Evolutionary conservation across 1,284 basidiomycete species (phyloP), one percentile per base, ranked within the genome.

Genomic region (Tilletia setariae): DNA sequence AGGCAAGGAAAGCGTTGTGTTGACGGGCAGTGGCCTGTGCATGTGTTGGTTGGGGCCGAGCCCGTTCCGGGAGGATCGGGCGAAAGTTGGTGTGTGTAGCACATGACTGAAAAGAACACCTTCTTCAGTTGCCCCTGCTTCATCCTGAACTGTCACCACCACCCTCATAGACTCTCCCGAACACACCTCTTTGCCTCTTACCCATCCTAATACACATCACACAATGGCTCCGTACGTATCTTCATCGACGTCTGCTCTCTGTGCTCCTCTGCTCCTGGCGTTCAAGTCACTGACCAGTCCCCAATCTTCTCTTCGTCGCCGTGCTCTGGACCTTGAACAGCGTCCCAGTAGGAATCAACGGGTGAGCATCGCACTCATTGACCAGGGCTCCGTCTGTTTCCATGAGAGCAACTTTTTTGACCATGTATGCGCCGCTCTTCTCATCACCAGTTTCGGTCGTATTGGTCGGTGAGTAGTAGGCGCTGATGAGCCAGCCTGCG

Each of bases 261-360:
- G 19, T 3, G 23, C 23, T 28, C n/a, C 43, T 59, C 44, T 6
- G n/a, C 15, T 19, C 13, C 44, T 59, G 16, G 25, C 15, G 9
- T 3, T 8, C 30, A 32, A 61, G 11, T 13, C 6, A 61, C 16
- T 16, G 6, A 32, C 42, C 42, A 19, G 6, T 23, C 8, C 19
- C 7, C 21, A 43, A n/a, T 65, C 13, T 65, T 32, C 43, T 32
- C 51, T 28, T 43, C 51, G 19, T 32, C 9, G 53, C n/a, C 23
- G 11, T 25, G n/a, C 51, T 53, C 51, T 25, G 6, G 19, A 23
- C 63, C 16, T 49, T 28, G 25, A 25, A 61, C 56, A 61, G 56
- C 56, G 73, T 78, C 67, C 69, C 71, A 67, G 73, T 79, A 67
- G 77, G 77, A 70, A 79, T 79, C 73, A 79, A 79, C 77, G 77